These are phyloP conservation scores for Parachlorella kessleri DNA, from an alignment of 139 green algal genomes.

Conservation along the genomic window DNA sequence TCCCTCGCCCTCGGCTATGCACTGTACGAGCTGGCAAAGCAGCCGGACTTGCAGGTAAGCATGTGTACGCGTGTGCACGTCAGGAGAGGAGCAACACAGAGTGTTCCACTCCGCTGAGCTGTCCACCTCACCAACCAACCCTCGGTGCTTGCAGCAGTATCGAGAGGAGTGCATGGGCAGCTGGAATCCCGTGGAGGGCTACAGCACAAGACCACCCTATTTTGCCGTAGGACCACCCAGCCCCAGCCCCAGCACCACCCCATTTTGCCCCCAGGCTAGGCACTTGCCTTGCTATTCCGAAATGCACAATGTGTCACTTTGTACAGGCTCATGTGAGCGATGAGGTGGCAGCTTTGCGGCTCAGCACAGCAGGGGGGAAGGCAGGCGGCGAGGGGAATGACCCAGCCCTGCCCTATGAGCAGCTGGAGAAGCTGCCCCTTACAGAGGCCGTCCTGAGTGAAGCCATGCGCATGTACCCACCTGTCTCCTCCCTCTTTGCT, in stretches of 20 bases:
- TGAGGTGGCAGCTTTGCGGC: neutral
- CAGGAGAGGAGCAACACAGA: too few species aligned
- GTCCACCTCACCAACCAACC: too few species aligned
- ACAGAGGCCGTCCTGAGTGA: conserved; percentile 54
- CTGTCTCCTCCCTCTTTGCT: conserved; percentile 37
- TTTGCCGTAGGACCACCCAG: too few species aligned
- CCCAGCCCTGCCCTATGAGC: conserved; percentile 4
- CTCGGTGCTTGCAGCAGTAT: too few species aligned
- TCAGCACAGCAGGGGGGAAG: conserved; percentile 20
- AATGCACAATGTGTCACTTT: neutral
- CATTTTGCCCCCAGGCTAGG: conserved; percentile 9
- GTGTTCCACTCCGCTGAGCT: too few species aligned
- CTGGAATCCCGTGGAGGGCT: too few species aligned
- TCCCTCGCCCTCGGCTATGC: conserved; percentile 42
- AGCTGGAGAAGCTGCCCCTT: conserved; percentile 44
- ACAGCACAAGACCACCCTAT: too few species aligned
- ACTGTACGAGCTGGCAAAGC: conserved; percentile 40
- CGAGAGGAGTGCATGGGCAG: too few species aligned
- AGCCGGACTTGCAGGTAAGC: conserved; percentile 38
- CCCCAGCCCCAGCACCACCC: too few species aligned
- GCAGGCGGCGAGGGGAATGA: conserved; percentile 42
- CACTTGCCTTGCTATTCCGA: neutral
- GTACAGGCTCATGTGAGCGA: neutral
- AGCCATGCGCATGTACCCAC: conserved; percentile 55
- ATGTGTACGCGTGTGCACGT: too few species aligned